These are phyloP conservation scores for Coemansia sp. DNA, from an alignment of 192 early-diverging fungal species.

Conservation along the genomic window DNA sequence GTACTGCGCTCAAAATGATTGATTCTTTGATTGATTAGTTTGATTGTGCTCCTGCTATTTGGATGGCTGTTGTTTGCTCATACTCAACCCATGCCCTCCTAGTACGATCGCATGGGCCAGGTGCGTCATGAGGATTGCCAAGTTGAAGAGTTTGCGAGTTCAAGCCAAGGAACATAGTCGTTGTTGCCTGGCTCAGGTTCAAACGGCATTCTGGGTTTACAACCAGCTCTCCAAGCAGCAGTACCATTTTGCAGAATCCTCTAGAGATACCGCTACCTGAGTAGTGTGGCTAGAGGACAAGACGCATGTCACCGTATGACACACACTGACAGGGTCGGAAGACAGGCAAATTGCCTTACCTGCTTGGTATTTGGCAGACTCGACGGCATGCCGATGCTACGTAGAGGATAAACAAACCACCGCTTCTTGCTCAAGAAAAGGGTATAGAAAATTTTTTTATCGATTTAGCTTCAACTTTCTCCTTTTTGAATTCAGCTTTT, in stretches of 20 bases:
- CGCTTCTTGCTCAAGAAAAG: background rate
- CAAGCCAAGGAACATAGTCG: background rate
- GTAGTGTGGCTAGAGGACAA: too few species aligned
- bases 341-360: too few species aligned
- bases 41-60: too few species aligned
- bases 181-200: background rate
- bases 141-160: background rate
- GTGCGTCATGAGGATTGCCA: background rate
- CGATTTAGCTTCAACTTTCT: too few species aligned
- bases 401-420: background rate
- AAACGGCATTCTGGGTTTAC: background rate
- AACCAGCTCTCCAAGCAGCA: background rate
- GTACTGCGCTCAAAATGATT: background rate
- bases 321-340: too few species aligned
- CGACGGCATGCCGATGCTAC: too few species aligned
- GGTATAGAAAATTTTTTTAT: background rate
- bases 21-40: too few species aligned
- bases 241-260: too few species aligned
- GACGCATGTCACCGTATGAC: too few species aligned
- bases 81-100: background rate
- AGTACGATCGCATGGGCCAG: background rate
- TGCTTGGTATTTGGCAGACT: too few species aligned
- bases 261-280: too few species aligned
- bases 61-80: background rate
- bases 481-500: background rate